Evolutionary conservation across 495 filamentous ascomycete genomes (phyloP), one percentile per base, ranked within the genome.

Genomic region (Penicillium macrosclerotiorum): DNA sequence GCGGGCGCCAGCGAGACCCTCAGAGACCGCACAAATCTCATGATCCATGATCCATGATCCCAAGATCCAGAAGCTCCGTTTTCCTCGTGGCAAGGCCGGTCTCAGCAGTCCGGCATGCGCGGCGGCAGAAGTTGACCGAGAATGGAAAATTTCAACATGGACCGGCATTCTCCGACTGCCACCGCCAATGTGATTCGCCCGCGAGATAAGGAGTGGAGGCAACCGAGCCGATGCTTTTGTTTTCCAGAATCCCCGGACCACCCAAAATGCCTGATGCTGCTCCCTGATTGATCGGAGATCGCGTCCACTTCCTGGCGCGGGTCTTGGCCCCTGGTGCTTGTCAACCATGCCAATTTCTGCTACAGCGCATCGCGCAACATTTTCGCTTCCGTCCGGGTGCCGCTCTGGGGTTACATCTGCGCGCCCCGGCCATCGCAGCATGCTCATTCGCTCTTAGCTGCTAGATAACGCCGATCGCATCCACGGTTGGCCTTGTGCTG

Each of bases 391-490:
- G 48, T 49, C 27, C 26, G 22, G 25, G 23, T 26, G 39, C 48
- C 42, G 30, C 37, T 49, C 48, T 55, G 60, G 55, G 67, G 64
- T 70, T 67, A 65, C 67, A 64, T 64, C 42, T 57, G 54, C 50
- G 49, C 51, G 36, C 37, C 23, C 26, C 42, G 11, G 7, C 39
- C 27, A 27, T 31, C 29, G 18, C 27, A 22, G 19, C 12, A 23
- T 31, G 19, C 13, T 22, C 26, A 45, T 49, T 52, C 33, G 32
- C 24, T 36, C 31, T 37, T 25, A 51, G 22, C 27, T 32, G 46
- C 41, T 44, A 51, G 27, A 13, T 31, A 11, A 23, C 34, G 48
- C 51, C 58, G 55, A 62, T 59, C 55, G 51, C 51, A 45, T 50
- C 58, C 58, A 51, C 45, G 58, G 58, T 41, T 38, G 42, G 34